Evolutionary conservation across 139 green algal genomes (phyloP), one percentile per base, ranked within the genome.

Genomic region (Raphidocelis subcapitata): DNA sequence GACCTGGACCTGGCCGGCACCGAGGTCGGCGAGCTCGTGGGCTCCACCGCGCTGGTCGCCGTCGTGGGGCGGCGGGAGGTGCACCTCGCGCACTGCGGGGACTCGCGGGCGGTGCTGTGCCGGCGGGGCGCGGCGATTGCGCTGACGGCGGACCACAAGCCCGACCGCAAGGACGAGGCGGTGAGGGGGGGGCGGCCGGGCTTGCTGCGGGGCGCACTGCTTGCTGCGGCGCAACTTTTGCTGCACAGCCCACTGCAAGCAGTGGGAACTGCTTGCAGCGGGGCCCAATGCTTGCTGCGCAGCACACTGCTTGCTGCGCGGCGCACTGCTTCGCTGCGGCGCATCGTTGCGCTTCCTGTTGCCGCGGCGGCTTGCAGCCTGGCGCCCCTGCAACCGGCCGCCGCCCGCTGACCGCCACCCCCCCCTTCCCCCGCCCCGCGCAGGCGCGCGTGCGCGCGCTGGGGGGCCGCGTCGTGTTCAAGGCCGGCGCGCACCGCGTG

Each of bases 121-220:
- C 75, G 79, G 20, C 76, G 63, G 31, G 84, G 83, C 33, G 52
- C 54, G 66, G 81, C 80, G 1, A 64, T 80, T 26, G 32, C 70
- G 3, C 68, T 90, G 0, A 90, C 85, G 12, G 52, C 47, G 21
- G 81, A 90, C 73, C 80, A 89, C 79, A 86, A 88, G 81, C 87
- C 89, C 4, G 81, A 92, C 59, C 55, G 87, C 1, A 73, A 79
- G 2, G 89, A 94, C 69, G 89, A 94, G 46, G 81, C 67, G 76
- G 69, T 76, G 46, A 62, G 69, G 20, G 24, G 23, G 49, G 29
- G 18, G 18, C 21, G 18, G 23, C 56, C 15, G 24, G 3, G 21
- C 12, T 31, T 12, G n/a, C 56, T 32, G 52, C 18, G 24, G 2
- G 33, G 2, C 2, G 10, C 52, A 41, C 31, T 23, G 36, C 23